Evolutionary conservation across 1,284 basidiomycete species (phyloP).

Genomic region (Cutaneotrichosporon sp.): DNA sequence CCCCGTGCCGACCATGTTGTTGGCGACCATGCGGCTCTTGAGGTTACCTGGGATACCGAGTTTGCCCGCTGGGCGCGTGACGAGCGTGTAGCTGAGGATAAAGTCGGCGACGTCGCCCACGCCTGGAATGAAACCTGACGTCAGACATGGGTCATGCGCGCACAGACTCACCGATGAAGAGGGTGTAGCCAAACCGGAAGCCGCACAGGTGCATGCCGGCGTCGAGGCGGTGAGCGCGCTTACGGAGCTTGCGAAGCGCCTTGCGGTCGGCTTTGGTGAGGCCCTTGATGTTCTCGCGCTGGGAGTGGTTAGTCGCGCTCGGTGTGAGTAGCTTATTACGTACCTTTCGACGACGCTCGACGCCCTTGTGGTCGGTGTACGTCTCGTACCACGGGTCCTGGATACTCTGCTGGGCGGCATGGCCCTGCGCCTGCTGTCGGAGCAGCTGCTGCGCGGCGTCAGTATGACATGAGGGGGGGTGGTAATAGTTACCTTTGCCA

Average conservation of each 20-base stretch:
- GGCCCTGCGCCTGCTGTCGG: too few relatives aligned
- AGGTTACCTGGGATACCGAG: slow-evolving; percentile 63
- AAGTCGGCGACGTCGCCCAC: slow-evolving; percentile 44
- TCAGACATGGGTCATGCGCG: slow-evolving; percentile 4
- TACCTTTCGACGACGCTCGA: slow-evolving; percentile 64
- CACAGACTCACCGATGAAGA: slow-evolving; percentile 59
- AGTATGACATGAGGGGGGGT: too few relatives aligned
- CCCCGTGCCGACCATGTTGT: slow-evolving; percentile 66
- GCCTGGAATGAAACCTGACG: slow-evolving; percentile 42
- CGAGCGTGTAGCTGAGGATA: slow-evolving; percentile 63
- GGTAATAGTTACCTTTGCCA: not conserved
- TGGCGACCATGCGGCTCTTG: slow-evolving; percentile 65
- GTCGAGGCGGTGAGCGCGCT: slow-evolving; percentile 81
- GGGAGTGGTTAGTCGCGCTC: not conserved
- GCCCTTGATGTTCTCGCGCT: slow-evolving; percentile 71
- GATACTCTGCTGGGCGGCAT: too few relatives aligned
- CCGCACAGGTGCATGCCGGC: slow-evolving; percentile 81
- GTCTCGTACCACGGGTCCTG: slow-evolving; percentile 73
- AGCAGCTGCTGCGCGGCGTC: too few relatives aligned
- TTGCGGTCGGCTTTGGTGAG: slow-evolving; percentile 71
- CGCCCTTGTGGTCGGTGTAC: slow-evolving; percentile 62
- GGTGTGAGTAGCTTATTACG: slow-evolving; percentile 20
- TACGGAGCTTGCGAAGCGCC: slow-evolving; percentile 67
- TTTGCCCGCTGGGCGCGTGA: slow-evolving; percentile 69
- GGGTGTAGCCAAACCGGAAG: slow-evolving; percentile 76